Base-by-base conservation (phyloP, 495 filamentous ascomycete species). In the Xylaria nigripes region DNA sequence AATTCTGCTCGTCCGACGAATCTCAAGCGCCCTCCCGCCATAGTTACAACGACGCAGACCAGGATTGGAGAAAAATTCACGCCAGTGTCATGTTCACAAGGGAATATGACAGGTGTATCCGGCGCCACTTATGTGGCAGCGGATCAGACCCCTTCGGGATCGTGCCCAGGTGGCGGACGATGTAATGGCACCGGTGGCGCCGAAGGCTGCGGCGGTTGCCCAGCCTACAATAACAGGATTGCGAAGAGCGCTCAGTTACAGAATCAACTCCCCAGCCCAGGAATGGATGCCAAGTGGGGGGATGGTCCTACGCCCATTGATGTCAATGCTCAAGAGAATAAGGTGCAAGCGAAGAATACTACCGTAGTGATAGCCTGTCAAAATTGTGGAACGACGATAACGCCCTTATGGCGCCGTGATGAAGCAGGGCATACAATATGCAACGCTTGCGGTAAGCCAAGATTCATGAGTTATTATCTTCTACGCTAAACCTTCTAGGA, bases 141-240 rank as follows among this genome's bases (percentile, higher is more conserved):
- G 12, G 85, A 88, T 66, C 81, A 84, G 54, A 81, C 79, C 25
- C 69, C 83, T 10, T 76, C 77, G 24, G 93, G 93, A n/a, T 89
- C 90, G 15, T 98, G 93, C 70, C 93, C 93, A 6, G 93, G 93
- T 36, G 94, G 92, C 50, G 93, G 93, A 40, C 87, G 84, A 54
- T 98, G 93, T 70, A 96, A 98, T 72, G 93, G 93, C 15, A 96
- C 93, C 24, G 93, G 93, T 41, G 93, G 93, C 56, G 89, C 91
- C n/a, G 87, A 94, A 58, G 93, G 89, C 22, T 98, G 93, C 68
- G 89, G 87, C 66, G 93, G 93, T 12, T 98, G 93, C 61, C 93
- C 93, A 29, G 94, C 94, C 5, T 97, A 85, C 75, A 98, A 98
- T 74, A 98, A 98, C 68, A 81, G 93, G 42, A 83, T 97, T 42